These are phyloP conservation scores for Apiospora arundinis DNA, from an alignment of 2,329 filamentous ascomycete species.

Conservation along the genomic window DNA sequence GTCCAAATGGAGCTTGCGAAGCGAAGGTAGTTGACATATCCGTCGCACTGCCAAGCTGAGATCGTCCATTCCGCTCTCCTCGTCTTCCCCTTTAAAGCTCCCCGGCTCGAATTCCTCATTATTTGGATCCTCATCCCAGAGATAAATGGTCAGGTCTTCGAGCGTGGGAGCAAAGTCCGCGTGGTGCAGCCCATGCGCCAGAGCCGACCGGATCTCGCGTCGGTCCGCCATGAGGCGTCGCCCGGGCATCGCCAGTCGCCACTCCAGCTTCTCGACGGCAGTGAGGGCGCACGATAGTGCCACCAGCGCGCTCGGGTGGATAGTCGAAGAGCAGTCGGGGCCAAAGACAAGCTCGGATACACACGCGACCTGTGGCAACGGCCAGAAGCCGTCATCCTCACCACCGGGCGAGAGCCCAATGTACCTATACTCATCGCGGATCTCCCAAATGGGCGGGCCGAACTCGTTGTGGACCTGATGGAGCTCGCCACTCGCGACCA, in stretches of 20 bases:
- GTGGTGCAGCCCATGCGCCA: not conserved
- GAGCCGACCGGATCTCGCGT: not conserved
- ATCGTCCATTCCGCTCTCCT: not conserved
- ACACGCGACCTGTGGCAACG: slow-evolving; percentile 8
- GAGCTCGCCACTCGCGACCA: slow-evolving; percentile 18
- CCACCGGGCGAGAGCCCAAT: not conserved
- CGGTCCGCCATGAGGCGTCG: not conserved
- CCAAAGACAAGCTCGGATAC: not conserved
- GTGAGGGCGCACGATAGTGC: not conserved
- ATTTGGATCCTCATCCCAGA: not conserved
- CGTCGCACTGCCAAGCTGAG: slow-evolving; percentile 20
- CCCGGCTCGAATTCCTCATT: slow-evolving; percentile 18
- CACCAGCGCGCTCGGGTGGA: not conserved
- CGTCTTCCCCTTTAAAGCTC: not conserved
- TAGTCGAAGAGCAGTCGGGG: too few species aligned
- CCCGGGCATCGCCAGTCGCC: not conserved
- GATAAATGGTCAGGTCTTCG: not conserved
- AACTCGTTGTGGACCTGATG: slow-evolving; percentile 12
- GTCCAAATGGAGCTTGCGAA: not conserved
- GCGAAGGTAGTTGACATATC: slow-evolving; percentile 9
- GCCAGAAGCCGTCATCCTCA: not conserved
- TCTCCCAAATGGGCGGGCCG: slow-evolving; percentile 16
- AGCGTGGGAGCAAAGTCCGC: not conserved
- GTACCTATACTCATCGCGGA: not conserved
- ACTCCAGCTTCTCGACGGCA: not conserved